Evolutionary conservation across 2,329 filamentous ascomycete genomes (phyloP), one percentile per base, ranked within the genome.

Genomic region (Penicillium sp.): DNA sequence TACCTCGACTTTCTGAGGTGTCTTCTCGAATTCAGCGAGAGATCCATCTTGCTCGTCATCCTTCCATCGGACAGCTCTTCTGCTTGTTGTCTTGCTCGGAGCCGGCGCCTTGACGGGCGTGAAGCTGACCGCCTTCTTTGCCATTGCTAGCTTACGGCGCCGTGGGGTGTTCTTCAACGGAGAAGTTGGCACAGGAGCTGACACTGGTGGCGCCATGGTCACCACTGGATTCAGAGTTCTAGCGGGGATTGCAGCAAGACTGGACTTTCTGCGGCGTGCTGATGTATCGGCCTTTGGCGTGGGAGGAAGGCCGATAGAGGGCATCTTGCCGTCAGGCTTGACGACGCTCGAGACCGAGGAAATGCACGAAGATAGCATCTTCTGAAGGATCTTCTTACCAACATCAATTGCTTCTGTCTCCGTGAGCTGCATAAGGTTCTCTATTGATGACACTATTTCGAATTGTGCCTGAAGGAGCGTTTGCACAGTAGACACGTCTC

Each of bases 1-100:
- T 2, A 79, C 78, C 16, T 83, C 78, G 8, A 81, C 72, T 67
- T 87, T 89, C 70, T 91, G 83, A 1, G 94, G 93, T 2, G 93
- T 97, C 74, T 91, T 90, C 67, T 93, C 90, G 68, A 93, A 97
- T 69, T 97, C 94, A 11, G 89, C 91, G 56, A 97, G 77, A 0
- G 87, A 86, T 23, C 91, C 92, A 52, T 93, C 85, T 67, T 95
- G 88, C 2, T 87, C 90, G 65, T 97, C 94, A 66, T 96, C 91
- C 58, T 90, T 86, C 94, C 94, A 99, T 62, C 93, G 84, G 5
- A 99, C 93, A 47, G 82, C 87, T 59, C 92, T 84, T 73, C 91
- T 91, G 9, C 83, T 81, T 71, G 87, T 87, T 74, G 30, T 16
- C 30, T 35, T 35, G 30, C 89, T 86, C 12, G 45, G 11, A 11